Percentiles rank a stretch among this genome's conserved stretches.
Conservation (phyloP, 2,329 filamentous ascomycete genomes). For the Stromatinia cepivora region DNA sequence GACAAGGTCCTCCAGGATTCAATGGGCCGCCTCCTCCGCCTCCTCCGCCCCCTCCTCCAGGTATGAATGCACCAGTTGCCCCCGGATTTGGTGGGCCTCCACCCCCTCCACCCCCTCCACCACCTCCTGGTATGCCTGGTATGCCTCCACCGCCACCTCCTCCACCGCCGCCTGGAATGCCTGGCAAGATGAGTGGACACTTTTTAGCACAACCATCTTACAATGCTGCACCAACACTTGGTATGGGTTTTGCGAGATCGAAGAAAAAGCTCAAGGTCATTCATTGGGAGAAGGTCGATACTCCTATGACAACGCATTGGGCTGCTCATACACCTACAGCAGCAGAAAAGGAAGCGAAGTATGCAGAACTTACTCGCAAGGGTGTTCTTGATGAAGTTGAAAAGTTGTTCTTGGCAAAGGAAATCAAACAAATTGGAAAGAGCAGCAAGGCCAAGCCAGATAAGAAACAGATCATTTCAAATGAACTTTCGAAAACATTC, state of each 20-base stretch:
- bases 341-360: constrained; percentile 91
- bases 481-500: constrained; percentile 84
- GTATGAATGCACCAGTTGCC: constrained; percentile 6
- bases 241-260: constrained; percentile 78
- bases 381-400: constrained; percentile 97
- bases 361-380: constrained; percentile 87
- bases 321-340: constrained; percentile 81
- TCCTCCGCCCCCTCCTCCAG: constrained; percentile 42
- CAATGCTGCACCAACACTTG: constrained; percentile 57
- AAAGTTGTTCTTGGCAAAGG: constrained; percentile 95
- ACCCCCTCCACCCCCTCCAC: constrained; percentile 47
- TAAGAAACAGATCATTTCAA: constrained; percentile 96
- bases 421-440: constrained; percentile 83
- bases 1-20: constrained; percentile 36
- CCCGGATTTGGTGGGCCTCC: constrained; percentile 40
- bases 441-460: constrained; percentile 72
- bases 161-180: constrained; percentile 61
- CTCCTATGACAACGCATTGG: constrained; percentile 90
- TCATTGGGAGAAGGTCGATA: constrained; percentile 98
- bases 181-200: constrained; percentile 70
- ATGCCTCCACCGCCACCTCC: constrained; percentile 47
- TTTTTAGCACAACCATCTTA: constrained; percentile 65
- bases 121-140: constrained; percentile 48
- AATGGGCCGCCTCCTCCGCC: constrained; percentile 44
- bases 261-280: constrained; percentile 99